Evolutionary conservation across 2,329 filamentous ascomycete species (phyloP).

Genomic region (Aureobasidium zeae): DNA sequence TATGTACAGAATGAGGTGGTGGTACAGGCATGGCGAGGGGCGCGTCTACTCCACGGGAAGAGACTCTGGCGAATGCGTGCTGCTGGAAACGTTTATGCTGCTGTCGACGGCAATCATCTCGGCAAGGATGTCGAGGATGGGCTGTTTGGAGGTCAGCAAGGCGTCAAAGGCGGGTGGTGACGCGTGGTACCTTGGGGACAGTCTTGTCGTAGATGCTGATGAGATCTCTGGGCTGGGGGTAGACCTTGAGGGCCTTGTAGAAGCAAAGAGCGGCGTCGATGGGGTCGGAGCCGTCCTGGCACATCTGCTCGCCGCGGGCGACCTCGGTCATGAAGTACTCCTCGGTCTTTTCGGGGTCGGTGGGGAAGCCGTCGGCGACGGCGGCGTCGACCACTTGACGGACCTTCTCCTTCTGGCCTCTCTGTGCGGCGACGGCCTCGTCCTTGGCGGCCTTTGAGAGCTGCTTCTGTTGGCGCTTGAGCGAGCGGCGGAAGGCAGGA

Average conservation of each 20-base stretch:
- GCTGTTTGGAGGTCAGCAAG: slow-evolving; percentile 39
- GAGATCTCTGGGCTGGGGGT: slow-evolving; percentile 83
- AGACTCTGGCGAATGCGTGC: slow-evolving; percentile 23
- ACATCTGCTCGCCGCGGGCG: slow-evolving; percentile 74
- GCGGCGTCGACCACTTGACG: slow-evolving; percentile 67
- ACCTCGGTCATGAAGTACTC: slow-evolving; percentile 96
- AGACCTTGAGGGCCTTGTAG: slow-evolving; percentile 98
- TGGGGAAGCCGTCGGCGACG: slow-evolving; percentile 84
- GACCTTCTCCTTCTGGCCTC: slow-evolving; percentile 63
- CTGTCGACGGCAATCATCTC: slow-evolving; percentile 96
- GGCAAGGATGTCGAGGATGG: slow-evolving; percentile 88
- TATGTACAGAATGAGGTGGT: slow-evolving; percentile 16
- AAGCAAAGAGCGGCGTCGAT: slow-evolving; percentile 88
- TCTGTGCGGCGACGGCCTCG: slow-evolving; percentile 55
- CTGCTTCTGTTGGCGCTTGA: slow-evolving; percentile 67
- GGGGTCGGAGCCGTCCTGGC: slow-evolving; percentile 61
- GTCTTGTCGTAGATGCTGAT: slow-evolving; percentile 98
- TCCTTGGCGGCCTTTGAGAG: slow-evolving; percentile 64
- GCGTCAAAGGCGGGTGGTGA: background rate
- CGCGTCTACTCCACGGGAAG: slow-evolving; percentile 24
- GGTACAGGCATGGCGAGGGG: slow-evolving; percentile 12
- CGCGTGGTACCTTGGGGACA: slow-evolving; percentile 67
- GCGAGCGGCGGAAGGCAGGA: slow-evolving; percentile 51
- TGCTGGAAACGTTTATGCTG: slow-evolving; percentile 34
- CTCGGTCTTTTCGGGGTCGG: slow-evolving; percentile 85